Evolutionary conservation across 1,139 yeast species (phyloP), one percentile per base, ranked within the genome.

Genomic region (Yamadazyma diddensiae): DNA sequence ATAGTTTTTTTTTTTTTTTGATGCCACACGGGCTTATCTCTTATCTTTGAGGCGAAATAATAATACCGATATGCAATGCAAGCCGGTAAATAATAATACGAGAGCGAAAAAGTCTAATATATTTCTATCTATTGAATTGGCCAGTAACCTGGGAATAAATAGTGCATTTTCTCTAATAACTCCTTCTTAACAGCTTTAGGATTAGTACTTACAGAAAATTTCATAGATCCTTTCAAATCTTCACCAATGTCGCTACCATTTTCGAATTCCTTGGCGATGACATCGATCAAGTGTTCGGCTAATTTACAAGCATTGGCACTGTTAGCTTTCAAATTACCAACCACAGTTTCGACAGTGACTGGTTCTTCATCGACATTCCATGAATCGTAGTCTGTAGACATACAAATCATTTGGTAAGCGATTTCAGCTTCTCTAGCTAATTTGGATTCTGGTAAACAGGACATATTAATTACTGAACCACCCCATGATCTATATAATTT

Each of bases 351-450:
- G 12, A 94, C 97, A 9, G 97, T 90, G 29, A 92, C 98, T 2
- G 97, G 94, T 50, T 90, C 97, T 54, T 82, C 97, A 37, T 76
- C 79, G 50, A 84, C 95, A 54, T 88, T 84, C 98, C 98, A 92
- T 15, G 98, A 95, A 56, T 92, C 98, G 60, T 94, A 92, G 60
- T 94, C 98, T 12, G 98, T 92, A 2, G 95, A 83, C 98, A 92
- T 94, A 65, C 99, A 92, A 43, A 92, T 77, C 97, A 92, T 92
- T 61, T 90, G 97, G 62, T 94, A 92, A 21, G 95, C 75, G 45
- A 92, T 82, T 60, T 92, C 99, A 21, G 97, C 97, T 63, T 92
- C 99, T 54, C 94, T 79, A 8, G 98, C 98, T 46, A 92, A 73
- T 61, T 92, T 94, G 25, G 95, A 83, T 63, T 92, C 99, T 16